Percentiles rank a stretch among this genome's conserved stretches.
These are phyloP conservation scores for Gentiana straminea DNA, from an alignment of 257 asterid species.

Conservation along the genomic window DNA sequence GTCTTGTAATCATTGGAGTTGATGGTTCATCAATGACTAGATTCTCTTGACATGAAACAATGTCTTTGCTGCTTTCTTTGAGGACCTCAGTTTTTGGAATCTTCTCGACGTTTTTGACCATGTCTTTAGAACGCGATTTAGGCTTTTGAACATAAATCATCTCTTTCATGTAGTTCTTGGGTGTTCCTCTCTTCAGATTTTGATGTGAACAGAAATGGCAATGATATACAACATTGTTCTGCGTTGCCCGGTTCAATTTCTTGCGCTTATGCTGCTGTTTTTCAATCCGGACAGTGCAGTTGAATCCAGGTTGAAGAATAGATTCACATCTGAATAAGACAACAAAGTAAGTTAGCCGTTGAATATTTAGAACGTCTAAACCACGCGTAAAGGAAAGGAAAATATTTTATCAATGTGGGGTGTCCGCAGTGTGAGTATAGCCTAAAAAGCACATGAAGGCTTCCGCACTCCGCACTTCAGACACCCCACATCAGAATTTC, in stretches of 20 bases:
- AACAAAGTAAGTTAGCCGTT: too few relatives aligned
- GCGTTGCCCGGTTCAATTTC: constrained; percentile 16
- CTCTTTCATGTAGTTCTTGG: constrained; percentile 44
- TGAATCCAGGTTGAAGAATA: constrained; percentile 56
- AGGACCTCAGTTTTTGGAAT: constrained; percentile 9
- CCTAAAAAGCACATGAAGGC: too few relatives aligned
- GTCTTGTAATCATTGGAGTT: constrained; percentile 28
- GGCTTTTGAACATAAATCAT: constrained; percentile 32
- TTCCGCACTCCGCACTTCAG: too few relatives aligned
- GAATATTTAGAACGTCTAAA: too few relatives aligned
- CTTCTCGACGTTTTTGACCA: constrained; percentile 5
- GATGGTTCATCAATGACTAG: constrained; percentile 16
- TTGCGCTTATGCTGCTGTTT: constrained; percentile 27
- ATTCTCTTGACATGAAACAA: constrained; percentile 18
- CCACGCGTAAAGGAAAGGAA: too few relatives aligned
- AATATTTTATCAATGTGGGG: too few relatives aligned
- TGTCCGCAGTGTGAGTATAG: too few relatives aligned
- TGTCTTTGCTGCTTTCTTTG: constrained; percentile 1
- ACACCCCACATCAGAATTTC: too few relatives aligned
- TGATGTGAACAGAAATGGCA: constrained; percentile 63
- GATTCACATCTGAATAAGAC: constrained; percentile 51
- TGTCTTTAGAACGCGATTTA: constrained; percentile 16
- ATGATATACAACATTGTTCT: constrained; percentile 49
- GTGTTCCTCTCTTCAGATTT: constrained; percentile 60
- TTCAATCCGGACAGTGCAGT: constrained; percentile 48